phyloP scores from a whole-genome alignment of 179 eudicot species.

The Patellifolia procumbens region DNA sequence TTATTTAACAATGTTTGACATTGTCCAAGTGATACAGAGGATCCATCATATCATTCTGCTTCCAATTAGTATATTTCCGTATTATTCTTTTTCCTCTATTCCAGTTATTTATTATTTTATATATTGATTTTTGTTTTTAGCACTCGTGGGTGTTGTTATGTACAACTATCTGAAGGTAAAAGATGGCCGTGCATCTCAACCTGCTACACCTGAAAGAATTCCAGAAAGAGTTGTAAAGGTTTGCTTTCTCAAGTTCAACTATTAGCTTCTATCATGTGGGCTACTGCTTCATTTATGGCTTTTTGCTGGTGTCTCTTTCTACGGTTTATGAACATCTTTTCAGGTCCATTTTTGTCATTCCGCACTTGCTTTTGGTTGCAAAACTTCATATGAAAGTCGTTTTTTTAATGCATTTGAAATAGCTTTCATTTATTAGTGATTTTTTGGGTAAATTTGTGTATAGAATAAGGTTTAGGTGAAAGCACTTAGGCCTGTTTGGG shows the following conservation, averaged over 20 bases:
- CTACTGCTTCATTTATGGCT: neutral
- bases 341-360: neutral
- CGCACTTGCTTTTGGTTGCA: neutral
- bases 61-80: neutral
- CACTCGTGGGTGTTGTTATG: conserved; percentile 85
- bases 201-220: conserved; percentile 44
- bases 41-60: neutral
- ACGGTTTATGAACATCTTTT: neutral
- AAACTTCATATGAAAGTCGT: neutral
- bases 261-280: neutral
- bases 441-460: too few relatives aligned
- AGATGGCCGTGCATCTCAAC: conserved; percentile 69
- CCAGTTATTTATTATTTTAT: neutral
- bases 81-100: neutral
- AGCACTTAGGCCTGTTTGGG: too few relatives aligned
- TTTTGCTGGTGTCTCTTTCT: neutral
- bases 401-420: neutral
- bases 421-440: neutral
- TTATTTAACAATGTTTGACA: neutral
- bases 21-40: neutral
- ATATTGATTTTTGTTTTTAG: conserved; percentile 28
- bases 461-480: too few relatives aligned
- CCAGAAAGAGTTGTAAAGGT: conserved; percentile 71
- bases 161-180: conserved; percentile 78
- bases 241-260: conserved; percentile 11